Percentiles rank a stretch among this genome's conserved stretches.
phyloP scores from a whole-genome alignment of 1,284 basidiomycete species.

The Cryptococcus amylolentus region DNA sequence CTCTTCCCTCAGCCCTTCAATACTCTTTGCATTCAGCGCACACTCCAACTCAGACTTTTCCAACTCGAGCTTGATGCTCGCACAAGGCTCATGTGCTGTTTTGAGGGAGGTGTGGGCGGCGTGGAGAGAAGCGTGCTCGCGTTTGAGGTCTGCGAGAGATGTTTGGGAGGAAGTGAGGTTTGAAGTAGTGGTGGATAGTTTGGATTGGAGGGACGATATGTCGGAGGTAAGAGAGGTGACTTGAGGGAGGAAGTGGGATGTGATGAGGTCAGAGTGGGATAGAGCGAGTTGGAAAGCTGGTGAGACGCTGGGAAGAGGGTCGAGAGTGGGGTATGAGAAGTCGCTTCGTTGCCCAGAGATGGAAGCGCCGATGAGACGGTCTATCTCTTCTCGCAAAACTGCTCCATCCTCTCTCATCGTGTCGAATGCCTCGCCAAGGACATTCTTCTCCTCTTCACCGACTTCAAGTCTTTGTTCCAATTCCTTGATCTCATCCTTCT shows the following conservation, averaged over 20 bases:
- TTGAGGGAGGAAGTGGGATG: slow-evolving; percentile 5
- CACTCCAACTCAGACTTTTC: slow-evolving; percentile 2
- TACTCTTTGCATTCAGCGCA: slow-evolving; percentile 3
- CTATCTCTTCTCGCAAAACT: slow-evolving; percentile 1
- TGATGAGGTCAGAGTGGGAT: slow-evolving; percentile 11
- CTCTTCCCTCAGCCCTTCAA: slow-evolving; percentile 13
- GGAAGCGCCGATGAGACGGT: neutral
- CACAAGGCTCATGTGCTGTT: slow-evolving; percentile 18
- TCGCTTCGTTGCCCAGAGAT: neutral
- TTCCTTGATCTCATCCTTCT: slow-evolving; percentile 1
- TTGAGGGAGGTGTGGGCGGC: slow-evolving; percentile 7
- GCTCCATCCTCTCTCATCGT: slow-evolving; percentile 3
- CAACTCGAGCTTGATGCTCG: neutral
- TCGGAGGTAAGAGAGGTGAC: slow-evolving; percentile 3
- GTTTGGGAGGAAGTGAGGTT: slow-evolving; percentile 3
- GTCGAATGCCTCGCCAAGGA: slow-evolving; percentile 1
- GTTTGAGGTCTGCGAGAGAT: slow-evolving; percentile 11
- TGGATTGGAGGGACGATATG: slow-evolving; percentile 8
- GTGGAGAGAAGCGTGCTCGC: slow-evolving; percentile 11
- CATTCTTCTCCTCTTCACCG: neutral
- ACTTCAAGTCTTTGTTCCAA: slow-evolving; percentile 1
- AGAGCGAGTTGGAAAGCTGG: slow-evolving; percentile 14
- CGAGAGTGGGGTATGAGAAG: neutral
- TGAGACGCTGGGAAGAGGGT: neutral
- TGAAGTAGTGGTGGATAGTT: slow-evolving; percentile 2